phyloP scores from a whole-genome alignment of 2,329 filamentous ascomycete genomes.

The Trichoderma lentiforme region DNA sequence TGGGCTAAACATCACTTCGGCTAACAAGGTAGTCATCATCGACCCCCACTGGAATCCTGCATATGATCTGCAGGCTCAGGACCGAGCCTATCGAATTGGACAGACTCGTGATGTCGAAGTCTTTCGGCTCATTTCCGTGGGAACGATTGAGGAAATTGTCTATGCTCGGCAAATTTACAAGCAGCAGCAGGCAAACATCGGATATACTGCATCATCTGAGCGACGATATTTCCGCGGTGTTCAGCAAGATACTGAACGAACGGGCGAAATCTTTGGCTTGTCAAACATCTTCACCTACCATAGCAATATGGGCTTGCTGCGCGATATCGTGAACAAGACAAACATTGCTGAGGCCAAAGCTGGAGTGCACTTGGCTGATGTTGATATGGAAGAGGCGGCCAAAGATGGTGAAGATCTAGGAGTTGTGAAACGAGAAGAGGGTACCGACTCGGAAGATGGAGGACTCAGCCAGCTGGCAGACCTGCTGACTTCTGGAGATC shows the following conservation, averaged over 20 bases:
- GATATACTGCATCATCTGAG: conserved; percentile 88
- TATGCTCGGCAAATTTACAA: conserved; percentile 98
- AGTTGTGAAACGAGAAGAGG: conserved; percentile 45
- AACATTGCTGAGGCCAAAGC: conserved; percentile 92
- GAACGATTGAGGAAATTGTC: conserved; percentile 94
- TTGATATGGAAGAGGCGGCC: conserved; percentile 64
- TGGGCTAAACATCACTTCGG: conserved; percentile 92
- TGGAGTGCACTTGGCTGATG: conserved; percentile 74
- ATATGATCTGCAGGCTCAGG: conserved; percentile 92
- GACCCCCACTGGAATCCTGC: conserved; percentile 98
- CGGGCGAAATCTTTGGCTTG: conserved; percentile 92
- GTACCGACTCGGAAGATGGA: conserved; percentile 55
- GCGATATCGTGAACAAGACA: conserved; percentile 98
- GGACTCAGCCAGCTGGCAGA: conserved; percentile 70
- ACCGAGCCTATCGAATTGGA: conserved; percentile 92
- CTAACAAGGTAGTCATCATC: conserved; percentile 96
- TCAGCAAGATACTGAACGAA: conserved; percentile 75
- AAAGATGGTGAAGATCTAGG: conserved; percentile 49
- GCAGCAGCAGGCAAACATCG: conserved; percentile 97
- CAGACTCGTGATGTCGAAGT: conserved; percentile 92
- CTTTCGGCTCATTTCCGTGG: conserved; percentile 83
- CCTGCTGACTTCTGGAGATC: conserved; percentile 47
- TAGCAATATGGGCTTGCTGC: conserved; percentile 72
- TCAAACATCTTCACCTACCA: conserved; percentile 82
- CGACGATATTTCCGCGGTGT: conserved; percentile 94